Evolutionary conservation across 2,329 filamentous ascomycete species (phyloP), one percentile per base, ranked within the genome.

Genomic region (Emergomyces orientalis): DNA sequence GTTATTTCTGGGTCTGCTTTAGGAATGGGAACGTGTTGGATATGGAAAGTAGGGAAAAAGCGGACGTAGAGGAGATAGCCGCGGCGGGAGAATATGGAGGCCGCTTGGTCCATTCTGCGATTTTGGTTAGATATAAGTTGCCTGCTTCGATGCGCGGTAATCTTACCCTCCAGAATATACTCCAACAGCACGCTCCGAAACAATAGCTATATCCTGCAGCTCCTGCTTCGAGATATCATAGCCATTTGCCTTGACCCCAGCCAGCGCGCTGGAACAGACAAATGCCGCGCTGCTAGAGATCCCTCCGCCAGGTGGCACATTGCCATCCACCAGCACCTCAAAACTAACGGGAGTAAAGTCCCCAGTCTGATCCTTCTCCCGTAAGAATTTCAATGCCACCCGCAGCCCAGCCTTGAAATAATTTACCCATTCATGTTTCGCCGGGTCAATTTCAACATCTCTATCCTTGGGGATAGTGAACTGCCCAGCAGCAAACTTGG

Each of bases 391-490:
- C 62, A 96, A 78, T 0, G 93, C 93, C 37, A 92, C 94, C 43
- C 85, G 81, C 59, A 97, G 80, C 0, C 94, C 94, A 61, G 91
- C 90, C 79, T 94, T 95, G 84, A 99, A 97, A 81, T 99, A 99
- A 75, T 97, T 99, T 63, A 91, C 89, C 94, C 94, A 99, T 77
- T 97, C 91, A 68, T 95, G 89, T 68, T 88, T 84, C 22, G 86
- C 86, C 8, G 90, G 84, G 75, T 97, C 91, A 70, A 99, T 96
- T 27, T 88, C 84, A n/a, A 93, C 82, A 13, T 83, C 78, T 51
- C 81, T 80, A 65, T 82, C 80, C 57, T 73, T 70, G 4, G 88
- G 84, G 9, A 97, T 82, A 55, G 86, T 82, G 73, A 97, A 95
- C 69, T 89, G 85, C 67, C 85, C 84, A 1, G 86, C 76, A 1